Conservation (phyloP, 139 green algal species). For the Chlorella sp. region DNA sequence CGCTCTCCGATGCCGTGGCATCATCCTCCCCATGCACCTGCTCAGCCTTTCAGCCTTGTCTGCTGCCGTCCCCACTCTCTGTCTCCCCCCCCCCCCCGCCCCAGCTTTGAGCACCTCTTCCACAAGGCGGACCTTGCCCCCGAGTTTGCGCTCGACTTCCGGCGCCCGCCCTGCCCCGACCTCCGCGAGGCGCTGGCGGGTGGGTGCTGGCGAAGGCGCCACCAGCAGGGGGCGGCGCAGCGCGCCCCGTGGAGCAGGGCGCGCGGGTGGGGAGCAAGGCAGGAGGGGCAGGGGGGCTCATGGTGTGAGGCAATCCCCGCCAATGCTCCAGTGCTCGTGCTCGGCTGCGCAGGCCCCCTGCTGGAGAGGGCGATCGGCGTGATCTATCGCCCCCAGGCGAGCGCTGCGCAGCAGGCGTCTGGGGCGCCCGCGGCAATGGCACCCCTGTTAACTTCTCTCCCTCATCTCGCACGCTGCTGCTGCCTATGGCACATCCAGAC, state of each 20-base stretch:
- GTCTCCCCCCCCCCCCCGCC: neutral
- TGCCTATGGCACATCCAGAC: too few relatives aligned
- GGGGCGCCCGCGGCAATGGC: too few relatives aligned
- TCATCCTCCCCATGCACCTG: too few relatives aligned
- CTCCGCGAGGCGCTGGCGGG: constrained; percentile 34
- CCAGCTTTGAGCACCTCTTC: constrained; percentile 26
- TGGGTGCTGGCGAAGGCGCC: neutral
- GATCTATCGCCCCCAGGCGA: constrained; percentile 64
- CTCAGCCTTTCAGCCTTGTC: neutral
- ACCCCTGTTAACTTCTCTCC: too few relatives aligned
- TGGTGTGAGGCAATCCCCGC: neutral
- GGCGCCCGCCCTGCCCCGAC: neutral
- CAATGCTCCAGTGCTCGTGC: neutral
- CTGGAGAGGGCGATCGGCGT: constrained; percentile 69
- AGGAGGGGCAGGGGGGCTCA: neutral
- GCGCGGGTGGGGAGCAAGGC: neutral
- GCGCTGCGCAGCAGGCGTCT: too few relatives aligned
- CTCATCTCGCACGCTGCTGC: too few relatives aligned
- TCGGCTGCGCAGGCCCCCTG: constrained; percentile 27
- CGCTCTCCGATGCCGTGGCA: too few relatives aligned
- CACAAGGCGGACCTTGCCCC: constrained; percentile 12
- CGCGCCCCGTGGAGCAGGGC: neutral
- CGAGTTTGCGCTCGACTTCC: constrained; percentile 49
- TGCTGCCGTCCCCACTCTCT: neutral
- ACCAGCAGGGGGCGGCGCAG: neutral